Percentiles rank a stretch among this genome's conserved stretches.
These are phyloP conservation scores for Mycena latifolia DNA, from an alignment of 768 basidiomycete species.

Conservation along the genomic window DNA sequence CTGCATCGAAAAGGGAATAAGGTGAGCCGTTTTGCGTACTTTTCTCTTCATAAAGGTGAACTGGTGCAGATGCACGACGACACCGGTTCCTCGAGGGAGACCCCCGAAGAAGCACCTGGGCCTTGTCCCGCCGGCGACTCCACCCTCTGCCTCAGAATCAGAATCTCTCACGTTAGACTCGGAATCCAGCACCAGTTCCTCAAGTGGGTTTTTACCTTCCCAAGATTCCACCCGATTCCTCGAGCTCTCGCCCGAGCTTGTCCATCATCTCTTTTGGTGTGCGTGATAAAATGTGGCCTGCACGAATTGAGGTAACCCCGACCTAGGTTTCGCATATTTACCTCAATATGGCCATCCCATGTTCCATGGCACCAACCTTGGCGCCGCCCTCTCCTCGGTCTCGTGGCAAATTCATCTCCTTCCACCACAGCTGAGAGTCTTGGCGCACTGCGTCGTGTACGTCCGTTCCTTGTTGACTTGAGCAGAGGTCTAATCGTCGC, in stretches of 20 bases:
- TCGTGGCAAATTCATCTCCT: slow-evolving; percentile 17
- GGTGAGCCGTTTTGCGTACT: neutral
- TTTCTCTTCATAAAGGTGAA: neutral
- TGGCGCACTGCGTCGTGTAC: slow-evolving; percentile 13
- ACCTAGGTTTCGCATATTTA: neutral
- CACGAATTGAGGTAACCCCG: neutral
- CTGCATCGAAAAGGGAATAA: slow-evolving; percentile 13
- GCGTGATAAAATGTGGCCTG: neutral
- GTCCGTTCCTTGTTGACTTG: neutral
- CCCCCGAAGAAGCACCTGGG: slow-evolving; percentile 14
- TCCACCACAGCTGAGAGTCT: slow-evolving; percentile 5
- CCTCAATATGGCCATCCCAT: slow-evolving; percentile 14
- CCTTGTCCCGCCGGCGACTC: neutral
- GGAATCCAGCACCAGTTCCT: neutral
- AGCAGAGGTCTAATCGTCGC: no score
- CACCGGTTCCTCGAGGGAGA: no score
- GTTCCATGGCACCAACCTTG: neutral
- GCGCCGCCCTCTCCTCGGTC: slow-evolving; percentile 1
- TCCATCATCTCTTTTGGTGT: slow-evolving; percentile 18
- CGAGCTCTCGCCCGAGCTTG: slow-evolving; percentile 22
- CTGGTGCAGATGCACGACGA: slow-evolving; percentile 19
- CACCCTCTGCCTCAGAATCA: slow-evolving; percentile 1
- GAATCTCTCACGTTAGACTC: no score
- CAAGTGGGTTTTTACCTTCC: no score
- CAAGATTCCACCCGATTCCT: neutral